Evolutionary conservation across 108 stramenopile species (phyloP).

Genomic region (Discostella stelligeroides): DNA sequence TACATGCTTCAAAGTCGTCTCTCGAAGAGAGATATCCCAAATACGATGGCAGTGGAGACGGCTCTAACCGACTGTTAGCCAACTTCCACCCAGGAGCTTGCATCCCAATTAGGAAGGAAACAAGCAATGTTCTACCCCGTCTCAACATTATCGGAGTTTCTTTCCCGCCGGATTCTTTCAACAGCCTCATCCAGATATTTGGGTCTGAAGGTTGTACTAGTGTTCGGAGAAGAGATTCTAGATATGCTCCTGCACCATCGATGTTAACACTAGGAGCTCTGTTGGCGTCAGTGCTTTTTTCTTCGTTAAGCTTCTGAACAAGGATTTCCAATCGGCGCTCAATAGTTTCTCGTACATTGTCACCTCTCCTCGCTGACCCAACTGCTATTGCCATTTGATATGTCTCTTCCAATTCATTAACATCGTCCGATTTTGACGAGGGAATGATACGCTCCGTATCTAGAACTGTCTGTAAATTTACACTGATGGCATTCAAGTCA

Average conservation of each 20-base stretch:
- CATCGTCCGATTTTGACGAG: slow-evolving; percentile 4
- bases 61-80: background rate
- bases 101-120: slow-evolving; percentile 32
- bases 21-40: slow-evolving; percentile 40
- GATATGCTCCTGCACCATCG: slow-evolving; percentile 34
- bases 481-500: background rate
- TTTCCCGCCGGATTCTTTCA: slow-evolving; percentile 32
- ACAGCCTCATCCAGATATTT: slow-evolving; percentile 24
- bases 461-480: background rate
- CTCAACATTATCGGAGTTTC: slow-evolving; percentile 34
- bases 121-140: slow-evolving; percentile 38
- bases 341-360: slow-evolving; percentile 18
- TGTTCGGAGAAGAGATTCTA: slow-evolving; percentile 31
- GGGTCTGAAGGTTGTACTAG: slow-evolving; percentile 30
- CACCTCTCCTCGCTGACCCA: background rate
- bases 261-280: slow-evolving; percentile 11
- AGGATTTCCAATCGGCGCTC: slow-evolving; percentile 39
- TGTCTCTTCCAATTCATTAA: slow-evolving; percentile 27
- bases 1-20: background rate
- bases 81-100: slow-evolving; percentile 42
- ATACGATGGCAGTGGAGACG: slow-evolving; percentile 40
- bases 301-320: slow-evolving; percentile 16
- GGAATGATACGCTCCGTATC: background rate
- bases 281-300: background rate
- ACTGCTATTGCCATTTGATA: slow-evolving; percentile 46